Base-by-base conservation (phyloP, 495 filamentous ascomycete species). In the Lepraria neglecta region DNA sequence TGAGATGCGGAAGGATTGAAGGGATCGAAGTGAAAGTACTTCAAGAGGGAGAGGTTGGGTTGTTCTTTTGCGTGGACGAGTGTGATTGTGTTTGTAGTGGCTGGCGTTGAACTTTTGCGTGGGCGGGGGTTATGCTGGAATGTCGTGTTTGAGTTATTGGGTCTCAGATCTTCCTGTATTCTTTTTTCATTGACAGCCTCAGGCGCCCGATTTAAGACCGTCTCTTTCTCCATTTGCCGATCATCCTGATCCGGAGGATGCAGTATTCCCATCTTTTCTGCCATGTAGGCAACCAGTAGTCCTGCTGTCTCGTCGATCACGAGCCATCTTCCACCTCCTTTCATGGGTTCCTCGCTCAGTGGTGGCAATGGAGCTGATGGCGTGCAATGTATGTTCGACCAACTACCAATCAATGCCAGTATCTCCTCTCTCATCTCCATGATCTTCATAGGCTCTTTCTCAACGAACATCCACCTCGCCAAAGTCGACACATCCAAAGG, bases 251-350 rank as follows among this genome's bases (percentile, higher is more conserved):
- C 71, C 0, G 81, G 76, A 60, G 62, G 43, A 33, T 90, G 81
- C 1, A 98, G 78, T 44, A 97, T 84, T 0, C 90, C 91, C 85
- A 97, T 91, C 58, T 87, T 81, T 72, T 98, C 94, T 1, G 94
- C 94, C 76, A 96, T 79, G 0, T 91, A 89, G 0, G 91, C 91
- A 1, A 92, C 84, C 10, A 98, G 69, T 28, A 97, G 73, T 0
- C 94, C 94, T 9, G 89, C 87, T 0, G 90, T 94, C 56, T 98
- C 94, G 68, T 98, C 94, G 2, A 97, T 80, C 5, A 94, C 84
- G 2, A 96, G 80, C 82, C 92, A 98, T 56, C 90, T 80, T 6
- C 91, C 92, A 48, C 78, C 77, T 56, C 75, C 74, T 38, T 72
- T 61, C 12, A 70, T 17, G 15, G 58, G 38, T 0, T 66, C 62